Percentiles rank a stretch among this genome's conserved stretches.
These are phyloP conservation scores for Trametes versicolor DNA, from an alignment of 1,284 basidiomycete species.

Conservation along the genomic window DNA sequence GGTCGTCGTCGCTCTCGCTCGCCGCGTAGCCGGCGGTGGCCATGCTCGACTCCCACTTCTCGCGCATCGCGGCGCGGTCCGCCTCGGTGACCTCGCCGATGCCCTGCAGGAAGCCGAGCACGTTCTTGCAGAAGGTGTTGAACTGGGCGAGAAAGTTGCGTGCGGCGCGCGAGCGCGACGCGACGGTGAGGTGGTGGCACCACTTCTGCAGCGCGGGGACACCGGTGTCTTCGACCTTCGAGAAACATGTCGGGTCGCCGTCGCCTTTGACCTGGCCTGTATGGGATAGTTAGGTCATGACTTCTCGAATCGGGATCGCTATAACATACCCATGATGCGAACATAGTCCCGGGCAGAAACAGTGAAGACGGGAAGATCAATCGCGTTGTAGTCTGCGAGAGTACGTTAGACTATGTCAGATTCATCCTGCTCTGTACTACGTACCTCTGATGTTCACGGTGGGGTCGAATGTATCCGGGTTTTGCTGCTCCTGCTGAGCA, in stretches of 20 bases:
- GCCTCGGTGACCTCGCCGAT: slow-evolving; percentile 58
- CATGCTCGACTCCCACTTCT: slow-evolving; percentile 59
- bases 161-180: slow-evolving; percentile 63
- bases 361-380: slow-evolving; percentile 70
- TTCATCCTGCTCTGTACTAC: slow-evolving; percentile 24
- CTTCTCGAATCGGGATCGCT: not conserved
- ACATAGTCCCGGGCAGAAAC: slow-evolving; percentile 70
- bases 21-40: slow-evolving; percentile 36
- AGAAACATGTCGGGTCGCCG: slow-evolving; percentile 65
- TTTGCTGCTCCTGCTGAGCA: slow-evolving; percentile 62
- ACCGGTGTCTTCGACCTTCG: slow-evolving; percentile 60
- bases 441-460: slow-evolving; percentile 57
- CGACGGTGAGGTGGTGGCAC: slow-evolving; percentile 64
- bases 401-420: not conserved
- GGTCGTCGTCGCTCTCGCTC: slow-evolving; percentile 36
- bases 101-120: slow-evolving; percentile 59
- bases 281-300: not conserved
- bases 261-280: slow-evolving; percentile 66
- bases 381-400: slow-evolving; percentile 60
- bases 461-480: slow-evolving; percentile 65
- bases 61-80: slow-evolving; percentile 60
- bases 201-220: slow-evolving; percentile 66
- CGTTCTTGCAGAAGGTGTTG: slow-evolving; percentile 57
- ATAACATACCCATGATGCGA: slow-evolving; percentile 24
- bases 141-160: slow-evolving; percentile 57